phyloP scores from a whole-genome alignment of 306 rosid species.

The Rubus idaeus region DNA sequence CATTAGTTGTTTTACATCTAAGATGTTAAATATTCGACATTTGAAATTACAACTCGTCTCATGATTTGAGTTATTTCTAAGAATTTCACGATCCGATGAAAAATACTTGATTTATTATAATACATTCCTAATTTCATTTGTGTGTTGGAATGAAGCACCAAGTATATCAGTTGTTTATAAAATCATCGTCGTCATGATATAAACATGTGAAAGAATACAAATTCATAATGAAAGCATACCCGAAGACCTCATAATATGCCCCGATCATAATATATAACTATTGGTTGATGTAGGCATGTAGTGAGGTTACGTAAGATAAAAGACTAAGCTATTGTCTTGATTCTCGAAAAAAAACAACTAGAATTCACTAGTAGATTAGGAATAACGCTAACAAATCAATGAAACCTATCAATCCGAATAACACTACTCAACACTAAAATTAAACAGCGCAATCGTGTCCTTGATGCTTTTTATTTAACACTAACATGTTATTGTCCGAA shows the following conservation, averaged over 20 bases:
- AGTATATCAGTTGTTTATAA: too few species aligned
- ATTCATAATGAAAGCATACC: background rate
- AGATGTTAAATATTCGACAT: too few species aligned
- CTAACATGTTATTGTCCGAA: too few species aligned
- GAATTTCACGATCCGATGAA: too few species aligned
- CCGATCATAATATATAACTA: background rate
- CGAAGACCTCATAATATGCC: background rate
- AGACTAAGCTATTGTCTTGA: background rate
- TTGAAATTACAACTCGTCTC: too few species aligned
- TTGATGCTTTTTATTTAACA: background rate
- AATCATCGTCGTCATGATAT: too few species aligned
- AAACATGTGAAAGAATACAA: background rate
- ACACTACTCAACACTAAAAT: too few species aligned
- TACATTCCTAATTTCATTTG: too few species aligned
- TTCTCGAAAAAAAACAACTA: background rate
- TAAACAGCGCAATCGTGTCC: background rate
- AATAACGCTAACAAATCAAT: background rate
- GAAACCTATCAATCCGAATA: background rate
- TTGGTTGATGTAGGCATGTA: background rate
- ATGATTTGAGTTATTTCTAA: too few species aligned
- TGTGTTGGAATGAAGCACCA: too few species aligned
- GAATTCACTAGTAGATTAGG: background rate
- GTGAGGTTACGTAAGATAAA: background rate
- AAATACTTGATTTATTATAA: too few species aligned
- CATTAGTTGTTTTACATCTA: too few species aligned